These are phyloP conservation scores for Xylaria grammica DNA, from an alignment of 495 filamentous ascomycete species.

Conservation along the genomic window DNA sequence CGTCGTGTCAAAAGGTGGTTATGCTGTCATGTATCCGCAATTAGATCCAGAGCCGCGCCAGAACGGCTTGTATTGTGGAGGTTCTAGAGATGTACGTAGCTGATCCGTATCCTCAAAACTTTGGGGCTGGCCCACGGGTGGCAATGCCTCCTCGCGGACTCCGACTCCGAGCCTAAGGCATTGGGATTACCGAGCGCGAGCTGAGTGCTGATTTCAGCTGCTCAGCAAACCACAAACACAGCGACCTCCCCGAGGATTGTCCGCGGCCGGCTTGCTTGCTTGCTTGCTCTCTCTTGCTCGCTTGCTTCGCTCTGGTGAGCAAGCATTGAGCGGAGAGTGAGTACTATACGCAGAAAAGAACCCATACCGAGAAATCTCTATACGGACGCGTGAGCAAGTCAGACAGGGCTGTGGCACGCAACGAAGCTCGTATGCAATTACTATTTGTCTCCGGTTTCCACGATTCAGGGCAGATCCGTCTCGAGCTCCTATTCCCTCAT, in stretches of 20 bases:
- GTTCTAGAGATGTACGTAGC: conserved; percentile 1
- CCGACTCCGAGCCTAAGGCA: background rate
- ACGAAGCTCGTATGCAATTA: conserved; percentile 20
- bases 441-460: conserved; percentile 7
- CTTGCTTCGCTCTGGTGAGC: no score
- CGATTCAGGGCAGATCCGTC: conserved; percentile 17
- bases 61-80: background rate
- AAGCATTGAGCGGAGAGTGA: no score
- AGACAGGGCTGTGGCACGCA: conserved; percentile 12
- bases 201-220: conserved; percentile 1
- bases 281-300: background rate
- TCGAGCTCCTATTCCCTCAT: background rate
- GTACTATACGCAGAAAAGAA: conserved; percentile 8
- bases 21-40: conserved; percentile 11
- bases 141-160: conserved; percentile 18
- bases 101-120: conserved; percentile 23
- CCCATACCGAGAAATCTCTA: conserved; percentile 20
- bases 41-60: background rate
- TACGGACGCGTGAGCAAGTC: conserved; percentile 24
- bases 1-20: conserved; percentile 7
- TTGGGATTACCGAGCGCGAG: conserved; percentile 11
- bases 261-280: background rate
- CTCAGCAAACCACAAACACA: background rate
- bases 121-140: conserved; percentile 22
- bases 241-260: background rate